Evolutionary conservation across 2,329 filamentous ascomycete genomes (phyloP).

Genomic region (Elsinoe australis): DNA sequence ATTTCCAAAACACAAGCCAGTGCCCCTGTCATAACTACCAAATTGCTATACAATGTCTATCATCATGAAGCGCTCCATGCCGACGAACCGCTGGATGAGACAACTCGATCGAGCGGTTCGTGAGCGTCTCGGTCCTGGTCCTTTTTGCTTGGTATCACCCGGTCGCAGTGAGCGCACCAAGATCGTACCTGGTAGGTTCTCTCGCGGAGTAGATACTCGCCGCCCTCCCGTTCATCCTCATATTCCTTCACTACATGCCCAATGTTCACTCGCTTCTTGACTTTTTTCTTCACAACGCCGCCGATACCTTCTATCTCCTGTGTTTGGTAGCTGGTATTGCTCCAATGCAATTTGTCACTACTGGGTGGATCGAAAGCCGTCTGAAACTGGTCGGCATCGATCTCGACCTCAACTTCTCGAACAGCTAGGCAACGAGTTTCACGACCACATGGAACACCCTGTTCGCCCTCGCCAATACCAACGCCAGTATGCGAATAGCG

Average conservation of each 20-base stretch:
- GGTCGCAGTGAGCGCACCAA: constrained; percentile 88
- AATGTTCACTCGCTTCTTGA: constrained; percentile 72
- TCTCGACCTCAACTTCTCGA: constrained; percentile 67
- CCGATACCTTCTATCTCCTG: constrained; percentile 91
- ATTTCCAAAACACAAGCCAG: constrained; percentile 2
- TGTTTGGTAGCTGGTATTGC: constrained; percentile 65
- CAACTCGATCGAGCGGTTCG: constrained; percentile 1
- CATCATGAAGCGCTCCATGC: constrained; percentile 1
- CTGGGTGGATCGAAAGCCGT: constrained; percentile 27
- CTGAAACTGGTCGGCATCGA: constrained; percentile 65
- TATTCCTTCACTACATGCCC: constrained; percentile 81
- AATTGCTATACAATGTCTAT: background rate
- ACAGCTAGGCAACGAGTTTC: constrained; percentile 67
- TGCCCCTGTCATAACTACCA: constrained; percentile 3
- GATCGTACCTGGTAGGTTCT: constrained; percentile 60
- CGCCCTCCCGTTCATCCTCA: constrained; percentile 64
- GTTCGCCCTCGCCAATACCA: constrained; percentile 79
- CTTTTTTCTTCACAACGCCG: constrained; percentile 77
- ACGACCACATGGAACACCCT: constrained; percentile 83
- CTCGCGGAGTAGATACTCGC: constrained; percentile 62
- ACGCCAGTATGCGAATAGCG: constrained; percentile 80
- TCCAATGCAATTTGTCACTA: constrained; percentile 37
- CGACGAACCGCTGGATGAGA: constrained; percentile 13
- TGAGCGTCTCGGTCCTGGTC: constrained; percentile 29
- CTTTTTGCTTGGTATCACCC: constrained; percentile 57